Percentiles rank a stretch among this genome's conserved stretches.
Conservation (phyloP, 2,329 filamentous ascomycete species). For the Colletotrichum sansevieriae region DNA sequence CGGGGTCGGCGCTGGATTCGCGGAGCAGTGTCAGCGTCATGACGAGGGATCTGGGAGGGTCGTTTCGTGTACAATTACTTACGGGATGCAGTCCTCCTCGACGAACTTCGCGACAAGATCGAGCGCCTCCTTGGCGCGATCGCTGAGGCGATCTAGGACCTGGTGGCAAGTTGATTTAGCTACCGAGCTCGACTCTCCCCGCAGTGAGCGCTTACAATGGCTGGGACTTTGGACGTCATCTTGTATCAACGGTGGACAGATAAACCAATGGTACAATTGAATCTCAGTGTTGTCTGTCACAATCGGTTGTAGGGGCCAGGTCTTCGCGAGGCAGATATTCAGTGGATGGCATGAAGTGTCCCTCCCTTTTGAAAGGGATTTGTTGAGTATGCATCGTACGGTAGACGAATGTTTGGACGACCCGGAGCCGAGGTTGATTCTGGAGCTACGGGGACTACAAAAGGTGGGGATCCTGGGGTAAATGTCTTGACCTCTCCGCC, state of each 20-base stretch:
- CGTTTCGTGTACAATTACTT: conserved; percentile 49
- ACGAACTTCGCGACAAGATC: conserved; percentile 96
- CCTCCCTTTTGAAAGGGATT: conserved; percentile 36
- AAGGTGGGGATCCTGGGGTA: conserved; percentile 41
- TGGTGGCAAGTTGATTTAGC: conserved; percentile 44
- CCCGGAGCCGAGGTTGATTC: conserved; percentile 40
- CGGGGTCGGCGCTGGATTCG: conserved; percentile 75
- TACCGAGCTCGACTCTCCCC: conserved; percentile 13
- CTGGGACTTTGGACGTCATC: conserved; percentile 46
- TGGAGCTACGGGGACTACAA: conserved; percentile 37
- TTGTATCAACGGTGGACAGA: conserved; percentile 10
- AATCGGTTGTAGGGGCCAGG: background rate
- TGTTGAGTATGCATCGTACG: conserved; percentile 32
- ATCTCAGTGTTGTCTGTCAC: background rate
- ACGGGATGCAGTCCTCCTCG: conserved; percentile 93
- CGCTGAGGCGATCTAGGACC: conserved; percentile 77
- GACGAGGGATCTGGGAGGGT: background rate
- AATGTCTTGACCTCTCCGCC: conserved; percentile 38
- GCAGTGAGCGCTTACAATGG: conserved; percentile 43
- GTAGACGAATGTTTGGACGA: conserved; percentile 26
- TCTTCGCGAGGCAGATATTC: background rate
- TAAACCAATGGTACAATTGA: background rate
- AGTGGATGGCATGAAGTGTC: background rate
- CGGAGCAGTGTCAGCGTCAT: conserved; percentile 11
- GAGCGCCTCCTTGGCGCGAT: conserved; percentile 84